phyloP scores from a whole-genome alignment of 768 basidiomycete species.

The Podaxis sp. region DNA sequence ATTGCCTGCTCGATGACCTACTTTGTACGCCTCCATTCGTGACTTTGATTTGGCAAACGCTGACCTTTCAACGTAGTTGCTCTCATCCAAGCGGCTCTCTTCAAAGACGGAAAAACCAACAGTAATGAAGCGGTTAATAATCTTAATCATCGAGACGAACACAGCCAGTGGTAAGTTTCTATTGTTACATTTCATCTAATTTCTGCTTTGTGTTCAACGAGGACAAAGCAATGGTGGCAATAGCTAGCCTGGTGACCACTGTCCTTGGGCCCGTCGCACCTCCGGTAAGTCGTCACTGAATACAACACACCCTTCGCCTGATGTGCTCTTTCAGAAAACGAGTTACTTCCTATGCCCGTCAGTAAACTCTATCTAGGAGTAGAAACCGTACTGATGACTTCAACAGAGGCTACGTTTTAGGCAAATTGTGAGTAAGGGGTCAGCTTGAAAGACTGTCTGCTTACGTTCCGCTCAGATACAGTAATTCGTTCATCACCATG shows the following conservation, averaged over 20 bases:
- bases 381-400: not conserved
- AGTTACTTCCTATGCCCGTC: conserved; percentile 14
- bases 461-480: conserved; percentile 1
- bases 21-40: not conserved
- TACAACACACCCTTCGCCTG: not conserved
- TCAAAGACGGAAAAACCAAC: not conserved
- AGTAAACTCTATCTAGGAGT: not conserved
- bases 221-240: conserved; percentile 3
- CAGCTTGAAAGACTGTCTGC: not conserved
- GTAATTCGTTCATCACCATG: conserved; percentile 15
- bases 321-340: not conserved
- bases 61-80: conserved; percentile 20
- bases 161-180: conserved; percentile 3
- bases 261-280: conserved; percentile 6
- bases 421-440: conserved; percentile 9
- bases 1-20: conserved; percentile 12
- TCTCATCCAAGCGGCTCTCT: not conserved
- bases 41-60: too few relatives aligned
- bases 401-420: conserved; percentile 10
- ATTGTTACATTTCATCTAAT: not conserved
- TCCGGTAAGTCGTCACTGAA: not conserved
- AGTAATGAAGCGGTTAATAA: conserved; percentile 1
- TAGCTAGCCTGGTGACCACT: not conserved
- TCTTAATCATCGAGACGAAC: conserved; percentile 12
- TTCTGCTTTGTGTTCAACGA: not conserved